Percentiles rank a stretch among this genome's conserved stretches.
phyloP scores from a whole-genome alignment of 129 eudicot genomes.

The Silybum marianum region DNA sequence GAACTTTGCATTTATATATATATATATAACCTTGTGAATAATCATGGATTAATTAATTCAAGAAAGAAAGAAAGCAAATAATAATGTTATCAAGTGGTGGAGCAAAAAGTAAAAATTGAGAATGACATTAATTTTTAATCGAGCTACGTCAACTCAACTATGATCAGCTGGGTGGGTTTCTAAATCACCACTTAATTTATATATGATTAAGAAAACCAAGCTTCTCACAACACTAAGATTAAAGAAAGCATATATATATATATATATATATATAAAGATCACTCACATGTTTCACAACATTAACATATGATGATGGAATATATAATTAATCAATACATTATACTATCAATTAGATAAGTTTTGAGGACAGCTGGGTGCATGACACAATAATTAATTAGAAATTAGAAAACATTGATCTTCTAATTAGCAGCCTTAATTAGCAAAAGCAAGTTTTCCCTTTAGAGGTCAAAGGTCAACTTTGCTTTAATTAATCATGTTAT shows the following conservation, averaged over 20 bases:
- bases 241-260: too few relatives aligned
- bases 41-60: too few relatives aligned
- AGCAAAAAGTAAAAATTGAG: too few relatives aligned
- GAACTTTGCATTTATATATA: too few relatives aligned
- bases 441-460: background rate
- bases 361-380: background rate
- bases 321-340: too few relatives aligned
- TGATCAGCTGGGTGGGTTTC: background rate
- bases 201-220: background rate
- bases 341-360: background rate
- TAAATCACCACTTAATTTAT: background rate
- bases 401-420: background rate
- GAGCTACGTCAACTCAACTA: background rate
- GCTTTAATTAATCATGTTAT: background rate
- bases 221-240: background rate
- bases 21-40: too few relatives aligned
- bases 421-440: background rate
- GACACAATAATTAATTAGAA: background rate
- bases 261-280: too few relatives aligned
- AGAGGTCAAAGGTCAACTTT: background rate
- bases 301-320: background rate
- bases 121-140: too few relatives aligned
- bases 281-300: background rate
- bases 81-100: too few relatives aligned
- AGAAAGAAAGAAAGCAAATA: too few relatives aligned